Conservation (phyloP, 768 basidiomycete species). For the Trametes cubensis region DNA sequence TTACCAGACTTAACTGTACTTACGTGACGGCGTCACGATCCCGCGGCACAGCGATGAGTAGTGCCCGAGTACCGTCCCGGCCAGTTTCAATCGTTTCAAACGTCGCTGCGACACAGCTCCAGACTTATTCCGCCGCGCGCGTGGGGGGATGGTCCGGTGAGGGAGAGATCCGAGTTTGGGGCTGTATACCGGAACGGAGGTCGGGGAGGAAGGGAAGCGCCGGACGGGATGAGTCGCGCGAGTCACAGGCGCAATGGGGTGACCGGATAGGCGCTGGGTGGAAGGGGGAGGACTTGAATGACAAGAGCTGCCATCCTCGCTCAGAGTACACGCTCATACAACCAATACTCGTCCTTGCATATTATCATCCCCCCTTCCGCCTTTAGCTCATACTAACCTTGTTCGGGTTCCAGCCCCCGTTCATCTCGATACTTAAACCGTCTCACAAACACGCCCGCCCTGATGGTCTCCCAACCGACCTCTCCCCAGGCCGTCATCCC, state of each 20-base stretch:
- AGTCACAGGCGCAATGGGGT: not conserved
- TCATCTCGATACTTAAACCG: too few species aligned
- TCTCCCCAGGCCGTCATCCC: conserved; percentile 18
- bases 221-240: not conserved
- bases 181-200: not conserved
- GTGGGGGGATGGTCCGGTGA: not conserved
- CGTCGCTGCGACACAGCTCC: too few species aligned
- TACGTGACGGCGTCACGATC: not conserved
- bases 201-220: too few species aligned
- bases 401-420: too few species aligned
- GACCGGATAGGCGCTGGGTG: not conserved
- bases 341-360: not conserved
- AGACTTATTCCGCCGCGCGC: too few species aligned
- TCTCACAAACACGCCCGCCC: too few species aligned
- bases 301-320: not conserved
- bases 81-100: not conserved
- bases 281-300: too few species aligned
- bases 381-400: too few species aligned
- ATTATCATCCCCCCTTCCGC: not conserved
- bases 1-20: too few species aligned
- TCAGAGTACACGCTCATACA: too few species aligned
- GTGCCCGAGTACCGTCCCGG: not conserved
- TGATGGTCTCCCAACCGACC: conserved; percentile 18
- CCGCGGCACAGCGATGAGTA: not conserved
- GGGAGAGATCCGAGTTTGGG: not conserved